phyloP scores from a whole-genome alignment of 2,329 filamentous ascomycete genomes.

The Daldinia eschscholtzii region DNA sequence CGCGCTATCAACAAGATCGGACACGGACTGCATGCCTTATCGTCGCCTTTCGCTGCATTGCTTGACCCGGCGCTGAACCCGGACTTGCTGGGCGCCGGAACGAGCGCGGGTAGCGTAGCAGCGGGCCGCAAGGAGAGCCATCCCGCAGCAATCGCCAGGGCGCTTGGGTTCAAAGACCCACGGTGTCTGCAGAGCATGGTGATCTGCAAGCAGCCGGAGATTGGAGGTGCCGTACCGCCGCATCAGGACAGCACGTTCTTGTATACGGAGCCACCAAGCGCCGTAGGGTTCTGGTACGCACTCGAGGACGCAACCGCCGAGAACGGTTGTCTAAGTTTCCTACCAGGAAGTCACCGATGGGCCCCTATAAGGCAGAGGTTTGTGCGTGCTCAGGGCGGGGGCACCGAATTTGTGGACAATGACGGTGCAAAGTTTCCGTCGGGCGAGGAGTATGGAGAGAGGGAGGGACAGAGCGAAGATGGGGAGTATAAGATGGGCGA shows the following conservation, averaged over 20 bases:
- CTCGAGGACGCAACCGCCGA: slow-evolving; percentile 88
- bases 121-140: slow-evolving; percentile 54
- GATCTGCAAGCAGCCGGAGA: slow-evolving; percentile 98
- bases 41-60: slow-evolving; percentile 72
- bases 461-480: slow-evolving; percentile 56
- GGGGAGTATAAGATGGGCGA: slow-evolving; percentile 82
- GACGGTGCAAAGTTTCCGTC: slow-evolving; percentile 72
- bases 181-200: slow-evolving; percentile 92
- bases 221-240: slow-evolving; percentile 88
- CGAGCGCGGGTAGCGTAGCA: slow-evolving; percentile 59
- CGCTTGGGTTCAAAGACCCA: slow-evolving; percentile 81
- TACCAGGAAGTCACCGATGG: slow-evolving; percentile 81
- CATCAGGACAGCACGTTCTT: slow-evolving; percentile 95
- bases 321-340: slow-evolving; percentile 92
- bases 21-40: slow-evolving; percentile 79
- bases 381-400: slow-evolving; percentile 68
- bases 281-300: slow-evolving; percentile 97
- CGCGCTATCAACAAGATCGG: slow-evolving; percentile 91
- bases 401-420: slow-evolving; percentile 81
- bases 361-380: slow-evolving; percentile 79
- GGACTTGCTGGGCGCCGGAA: slow-evolving; percentile 53
- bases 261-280: slow-evolving; percentile 88
- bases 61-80: slow-evolving; percentile 63
- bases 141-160: slow-evolving; percentile 73
- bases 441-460: slow-evolving; percentile 62